Conservation (phyloP, 768 basidiomycete species). For the Suillus placidus region DNA sequence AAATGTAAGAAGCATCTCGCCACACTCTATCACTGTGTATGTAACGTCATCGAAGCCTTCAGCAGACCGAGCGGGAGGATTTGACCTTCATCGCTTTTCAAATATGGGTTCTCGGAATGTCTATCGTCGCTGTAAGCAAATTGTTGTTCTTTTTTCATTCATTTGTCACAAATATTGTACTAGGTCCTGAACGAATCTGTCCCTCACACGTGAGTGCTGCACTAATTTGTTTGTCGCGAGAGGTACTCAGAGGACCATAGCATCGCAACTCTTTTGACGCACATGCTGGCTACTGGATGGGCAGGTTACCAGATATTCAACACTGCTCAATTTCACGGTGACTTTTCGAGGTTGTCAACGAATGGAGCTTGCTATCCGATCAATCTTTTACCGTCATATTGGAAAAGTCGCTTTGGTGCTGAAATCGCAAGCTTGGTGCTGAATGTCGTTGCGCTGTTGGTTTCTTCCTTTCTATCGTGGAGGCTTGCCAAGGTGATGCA, state of each 20-base stretch:
- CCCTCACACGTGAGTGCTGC: conserved; percentile 57
- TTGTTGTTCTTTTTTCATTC: conserved; percentile 23
- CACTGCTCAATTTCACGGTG: conserved; percentile 57
- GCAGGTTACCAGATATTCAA: conserved; percentile 64
- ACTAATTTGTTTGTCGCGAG: not conserved
- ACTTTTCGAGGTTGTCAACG: conserved; percentile 60
- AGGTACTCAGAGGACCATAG: conserved; percentile 25
- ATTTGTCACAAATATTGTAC: not conserved
- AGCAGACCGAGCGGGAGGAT: conserved; percentile 77
- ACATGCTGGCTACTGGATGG: conserved; percentile 75
- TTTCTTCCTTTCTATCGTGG: conserved; percentile 71
- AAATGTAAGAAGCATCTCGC: conserved; percentile 49
- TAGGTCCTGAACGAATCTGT: conserved; percentile 72
- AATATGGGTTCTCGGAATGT: conserved; percentile 81
- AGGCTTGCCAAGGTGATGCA: conserved; percentile 65
- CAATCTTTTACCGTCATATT: conserved; percentile 65
- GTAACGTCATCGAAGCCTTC: conserved; percentile 46
- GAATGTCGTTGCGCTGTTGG: conserved; percentile 60
- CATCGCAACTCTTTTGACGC: conserved; percentile 71
- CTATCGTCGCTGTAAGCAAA: conserved; percentile 55
- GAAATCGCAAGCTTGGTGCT: conserved; percentile 67
- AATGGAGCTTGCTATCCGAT: conserved; percentile 63
- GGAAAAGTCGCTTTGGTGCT: conserved; percentile 58
- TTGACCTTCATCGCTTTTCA: conserved; percentile 78
- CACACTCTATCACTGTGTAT: conserved; percentile 3